These are phyloP conservation scores for Cryomyces antarcticus DNA, from an alignment of 495 filamentous ascomycete genomes.

Conservation along the genomic window DNA sequence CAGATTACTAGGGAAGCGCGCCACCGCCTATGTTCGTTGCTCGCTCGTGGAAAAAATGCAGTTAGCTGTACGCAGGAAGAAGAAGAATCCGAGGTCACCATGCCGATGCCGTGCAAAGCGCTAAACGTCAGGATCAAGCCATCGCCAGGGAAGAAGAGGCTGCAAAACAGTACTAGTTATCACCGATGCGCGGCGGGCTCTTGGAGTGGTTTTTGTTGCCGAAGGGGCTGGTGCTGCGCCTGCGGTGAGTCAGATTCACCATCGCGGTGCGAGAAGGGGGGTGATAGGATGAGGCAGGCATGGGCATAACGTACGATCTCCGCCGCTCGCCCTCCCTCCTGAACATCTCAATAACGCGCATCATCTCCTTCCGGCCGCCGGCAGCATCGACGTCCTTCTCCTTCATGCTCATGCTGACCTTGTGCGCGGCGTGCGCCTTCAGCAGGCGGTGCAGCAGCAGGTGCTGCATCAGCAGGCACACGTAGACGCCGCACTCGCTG, in stretches of 20 bases:
- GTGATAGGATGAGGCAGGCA: not conserved
- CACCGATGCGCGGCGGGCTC: not conserved
- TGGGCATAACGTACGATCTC: not conserved
- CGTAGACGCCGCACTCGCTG: conserved; percentile 88
- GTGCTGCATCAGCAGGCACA: conserved; percentile 83
- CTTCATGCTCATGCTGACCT: conserved; percentile 83
- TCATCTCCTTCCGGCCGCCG: conserved; percentile 66
- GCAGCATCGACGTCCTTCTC: conserved; percentile 58
- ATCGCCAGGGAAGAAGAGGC: too few species aligned
- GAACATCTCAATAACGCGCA: conserved; percentile 29
- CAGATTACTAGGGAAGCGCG: too few species aligned
- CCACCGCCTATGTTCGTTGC: too few species aligned
- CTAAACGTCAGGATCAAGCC: too few species aligned
- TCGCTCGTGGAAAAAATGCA: too few species aligned
- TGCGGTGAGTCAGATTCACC: not conserved
- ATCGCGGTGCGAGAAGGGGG: not conserved
- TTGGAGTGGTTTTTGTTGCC: not conserved
- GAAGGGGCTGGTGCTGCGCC: not conserved
- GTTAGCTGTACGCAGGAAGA: too few species aligned
- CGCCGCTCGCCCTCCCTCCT: not conserved
- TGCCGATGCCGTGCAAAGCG: too few species aligned
- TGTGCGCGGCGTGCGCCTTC: conserved; percentile 48
- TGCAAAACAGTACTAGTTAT: not conserved
- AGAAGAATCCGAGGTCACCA: too few species aligned
- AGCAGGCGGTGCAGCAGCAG: conserved; percentile 70